Conservation (phyloP, 768 basidiomycete species). For the Rhizopogon sp. region DNA sequence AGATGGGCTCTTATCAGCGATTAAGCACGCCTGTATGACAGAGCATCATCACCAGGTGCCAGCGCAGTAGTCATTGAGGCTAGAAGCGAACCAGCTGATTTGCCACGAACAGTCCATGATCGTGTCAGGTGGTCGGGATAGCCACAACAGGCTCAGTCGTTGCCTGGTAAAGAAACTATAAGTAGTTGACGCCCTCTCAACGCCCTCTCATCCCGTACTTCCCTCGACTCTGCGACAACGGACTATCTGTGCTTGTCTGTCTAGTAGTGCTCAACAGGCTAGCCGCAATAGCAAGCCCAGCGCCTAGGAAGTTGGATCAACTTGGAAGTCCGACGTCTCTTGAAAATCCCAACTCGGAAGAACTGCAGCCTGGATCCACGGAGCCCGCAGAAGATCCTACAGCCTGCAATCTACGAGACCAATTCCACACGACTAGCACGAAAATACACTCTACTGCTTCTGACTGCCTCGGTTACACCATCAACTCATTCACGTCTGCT, state of each 20-base stretch:
- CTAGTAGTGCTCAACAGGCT: not conserved
- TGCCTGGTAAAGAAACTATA: not conserved
- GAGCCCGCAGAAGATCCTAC: not conserved
- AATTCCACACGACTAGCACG: not conserved
- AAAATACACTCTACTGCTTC: not conserved
- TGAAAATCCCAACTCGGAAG: not conserved
- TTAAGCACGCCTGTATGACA: not conserved
- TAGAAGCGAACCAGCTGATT: not conserved
- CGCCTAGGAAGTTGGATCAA: not conserved
- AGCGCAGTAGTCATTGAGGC: not conserved
- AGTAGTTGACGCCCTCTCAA: not conserved
- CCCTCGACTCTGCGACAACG: not conserved
- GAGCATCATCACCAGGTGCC: not conserved
- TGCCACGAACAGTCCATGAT: not conserved
- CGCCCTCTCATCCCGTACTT: not conserved
- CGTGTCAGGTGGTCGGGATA: slow-evolving; percentile 1
- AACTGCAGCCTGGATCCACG: not conserved
- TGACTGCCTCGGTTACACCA: too few species aligned
- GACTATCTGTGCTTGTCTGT: not conserved
- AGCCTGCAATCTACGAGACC: not conserved
- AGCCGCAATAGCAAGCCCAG: not conserved
- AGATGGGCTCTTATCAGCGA: not conserved
- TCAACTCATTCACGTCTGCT: too few species aligned
- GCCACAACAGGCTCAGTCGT: not conserved
- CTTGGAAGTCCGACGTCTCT: too few species aligned